Percentiles rank a stretch among this genome's conserved stretches.
phyloP scores from a whole-genome alignment of 208 protist genomes.

The Trypanosoma vivax region DNA sequence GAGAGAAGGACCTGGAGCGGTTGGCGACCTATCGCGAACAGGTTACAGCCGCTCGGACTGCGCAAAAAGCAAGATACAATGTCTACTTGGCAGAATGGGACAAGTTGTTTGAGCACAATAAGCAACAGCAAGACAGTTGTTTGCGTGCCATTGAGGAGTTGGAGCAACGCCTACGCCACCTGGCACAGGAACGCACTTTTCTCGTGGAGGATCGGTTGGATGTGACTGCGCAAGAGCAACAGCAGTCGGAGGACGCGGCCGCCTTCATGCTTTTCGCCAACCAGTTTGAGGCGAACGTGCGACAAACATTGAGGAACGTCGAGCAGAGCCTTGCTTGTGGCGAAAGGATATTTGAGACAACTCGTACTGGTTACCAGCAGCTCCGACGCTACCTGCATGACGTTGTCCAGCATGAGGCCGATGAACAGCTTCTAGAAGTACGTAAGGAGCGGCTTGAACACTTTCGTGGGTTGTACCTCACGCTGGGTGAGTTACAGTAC shows the following conservation, averaged over 20 bases:
- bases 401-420: slow-evolving; percentile 23
- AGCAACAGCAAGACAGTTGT: slow-evolving; percentile 54
- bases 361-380: slow-evolving; percentile 24
- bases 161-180: slow-evolving; percentile 42
- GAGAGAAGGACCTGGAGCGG: slow-evolving; percentile 30
- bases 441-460: slow-evolving; percentile 65
- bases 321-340: slow-evolving; percentile 30
- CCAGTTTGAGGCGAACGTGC: slow-evolving; percentile 26
- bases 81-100: slow-evolving; percentile 40
- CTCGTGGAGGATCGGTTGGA: slow-evolving; percentile 55
- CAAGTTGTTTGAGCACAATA: slow-evolving; percentile 45
- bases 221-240: slow-evolving; percentile 35
- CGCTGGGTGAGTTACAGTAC: slow-evolving; percentile 77
- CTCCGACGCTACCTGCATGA: slow-evolving; percentile 32
- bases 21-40: slow-evolving; percentile 25
- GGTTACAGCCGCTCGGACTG: slow-evolving; percentile 23
- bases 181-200: slow-evolving; percentile 38
- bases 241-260: slow-evolving; percentile 39
- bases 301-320: slow-evolving; percentile 2
- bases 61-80: slow-evolving; percentile 25
- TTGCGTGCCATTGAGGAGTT: slow-evolving; percentile 66
- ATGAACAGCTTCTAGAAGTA: slow-evolving; percentile 29
- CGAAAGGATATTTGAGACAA: slow-evolving; percentile 19
- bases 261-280: slow-evolving; percentile 53
- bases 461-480: slow-evolving; percentile 79